Conservation (phyloP, 2,329 filamentous ascomycete genomes). For the Ophiostoma tasmaniense region DNA sequence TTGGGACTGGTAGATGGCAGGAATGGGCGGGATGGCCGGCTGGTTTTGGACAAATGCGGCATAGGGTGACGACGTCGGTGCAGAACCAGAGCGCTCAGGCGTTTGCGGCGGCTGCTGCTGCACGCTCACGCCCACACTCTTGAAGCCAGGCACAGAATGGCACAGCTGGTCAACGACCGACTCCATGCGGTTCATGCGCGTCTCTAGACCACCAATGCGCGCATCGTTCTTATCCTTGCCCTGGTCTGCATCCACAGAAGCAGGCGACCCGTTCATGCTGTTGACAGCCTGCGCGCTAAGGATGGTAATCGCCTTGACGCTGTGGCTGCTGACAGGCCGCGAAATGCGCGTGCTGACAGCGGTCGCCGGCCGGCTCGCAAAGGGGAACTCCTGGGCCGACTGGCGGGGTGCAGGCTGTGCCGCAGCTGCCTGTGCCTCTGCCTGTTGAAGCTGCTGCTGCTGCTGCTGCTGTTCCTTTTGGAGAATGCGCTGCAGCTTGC, state of each 20-base stretch:
- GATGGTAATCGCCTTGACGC: not conserved
- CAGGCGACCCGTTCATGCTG: not conserved
- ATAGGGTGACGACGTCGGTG: not conserved
- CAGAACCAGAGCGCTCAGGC: slow-evolving; percentile 23
- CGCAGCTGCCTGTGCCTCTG: too few relatives aligned
- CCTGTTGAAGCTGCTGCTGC: not conserved
- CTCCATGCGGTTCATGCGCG: slow-evolving; percentile 45
- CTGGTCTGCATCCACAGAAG: not conserved
- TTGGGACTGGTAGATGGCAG: slow-evolving; percentile 26
- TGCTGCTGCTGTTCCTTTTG: not conserved
- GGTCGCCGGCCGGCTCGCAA: not conserved
- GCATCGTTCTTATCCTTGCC: slow-evolving; percentile 40
- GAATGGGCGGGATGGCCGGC: slow-evolving; percentile 22
- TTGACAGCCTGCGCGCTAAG: not conserved
- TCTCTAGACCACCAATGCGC: slow-evolving; percentile 44
- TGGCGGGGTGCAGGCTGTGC: not conserved
- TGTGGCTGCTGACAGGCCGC: slow-evolving; percentile 6
- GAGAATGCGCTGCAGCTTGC: slow-evolving; percentile 6
- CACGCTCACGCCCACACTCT: not conserved
- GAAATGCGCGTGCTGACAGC: slow-evolving; percentile 11
- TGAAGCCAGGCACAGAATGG: slow-evolving; percentile 36
- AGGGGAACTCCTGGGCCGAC: not conserved
- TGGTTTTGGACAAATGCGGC: not conserved
- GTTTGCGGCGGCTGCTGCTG: slow-evolving; percentile 13
- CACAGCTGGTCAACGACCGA: slow-evolving; percentile 43